Evolutionary conservation across 2,329 filamentous ascomycete genomes (phyloP).

Genomic region (Blumeria graminis): DNA sequence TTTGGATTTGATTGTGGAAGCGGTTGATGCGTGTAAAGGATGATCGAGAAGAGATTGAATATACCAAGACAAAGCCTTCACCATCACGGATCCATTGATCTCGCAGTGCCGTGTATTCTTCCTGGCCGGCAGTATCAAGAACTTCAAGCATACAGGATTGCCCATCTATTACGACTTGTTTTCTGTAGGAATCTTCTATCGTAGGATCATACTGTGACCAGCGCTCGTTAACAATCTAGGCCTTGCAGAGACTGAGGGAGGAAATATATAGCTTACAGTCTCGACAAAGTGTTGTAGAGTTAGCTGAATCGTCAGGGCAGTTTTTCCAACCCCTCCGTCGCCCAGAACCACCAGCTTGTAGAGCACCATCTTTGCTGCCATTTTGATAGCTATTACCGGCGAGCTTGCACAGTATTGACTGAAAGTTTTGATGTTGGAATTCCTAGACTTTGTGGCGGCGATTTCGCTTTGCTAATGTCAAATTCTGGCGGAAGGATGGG

Average conservation of each 20-base stretch:
- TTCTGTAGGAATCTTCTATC: conserved; percentile 71
- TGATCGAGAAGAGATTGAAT: conserved; percentile 91
- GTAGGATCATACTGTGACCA: conserved; percentile 44
- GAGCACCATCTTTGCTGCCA: conserved; percentile 65
- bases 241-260: no score
- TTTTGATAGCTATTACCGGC: conserved; percentile 2
- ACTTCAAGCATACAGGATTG: conserved; percentile 96
- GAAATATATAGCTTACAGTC: conserved; percentile 30
- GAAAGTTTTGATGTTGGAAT: no score
- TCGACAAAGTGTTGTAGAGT: conserved; percentile 97
- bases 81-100: conserved; percentile 98
- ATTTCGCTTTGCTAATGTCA: no score
- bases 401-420: no score
- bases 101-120: conserved; percentile 89
- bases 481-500: no score
- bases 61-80: conserved; percentile 91
- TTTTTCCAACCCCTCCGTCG: conserved; percentile 86
- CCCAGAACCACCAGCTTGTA: conserved; percentile 92
- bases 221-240: no score
- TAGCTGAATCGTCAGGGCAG: conserved; percentile 82
- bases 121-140: conserved; percentile 88
- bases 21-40: conserved; percentile 87
- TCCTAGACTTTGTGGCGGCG: no score
- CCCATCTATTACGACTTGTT: conserved; percentile 78
- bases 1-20: conserved; percentile 90